phyloP scores from a whole-genome alignment of 768 basidiomycete genomes.

The Vishniacozyma victoriae region DNA sequence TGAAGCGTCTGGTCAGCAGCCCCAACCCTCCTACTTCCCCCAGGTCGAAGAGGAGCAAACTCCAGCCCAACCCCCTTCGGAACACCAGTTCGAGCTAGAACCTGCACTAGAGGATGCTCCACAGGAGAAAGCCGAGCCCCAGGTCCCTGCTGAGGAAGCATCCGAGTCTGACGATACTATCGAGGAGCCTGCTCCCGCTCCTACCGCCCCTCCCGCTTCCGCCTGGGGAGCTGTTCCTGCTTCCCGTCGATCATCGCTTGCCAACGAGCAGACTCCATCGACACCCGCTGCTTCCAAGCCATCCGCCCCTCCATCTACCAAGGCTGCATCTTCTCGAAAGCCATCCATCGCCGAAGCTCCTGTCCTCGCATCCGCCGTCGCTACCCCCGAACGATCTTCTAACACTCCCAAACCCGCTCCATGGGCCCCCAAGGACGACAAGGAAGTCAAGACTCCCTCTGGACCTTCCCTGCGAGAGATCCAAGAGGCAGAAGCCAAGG shows the following conservation, averaged over 20 bases:
- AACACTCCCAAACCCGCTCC: constrained; percentile 37
- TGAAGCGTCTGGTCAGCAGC: constrained; percentile 1
- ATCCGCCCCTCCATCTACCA: constrained; percentile 27
- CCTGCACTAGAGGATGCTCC: constrained; percentile 2
- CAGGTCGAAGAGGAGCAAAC: neutral
- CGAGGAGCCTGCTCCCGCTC: constrained; percentile 31
- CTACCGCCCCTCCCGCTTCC: constrained; percentile 44
- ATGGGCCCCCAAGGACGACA: constrained; percentile 54
- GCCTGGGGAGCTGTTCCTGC: constrained; percentile 57
- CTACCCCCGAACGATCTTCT: constrained; percentile 13
- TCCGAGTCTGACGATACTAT: constrained; percentile 28
- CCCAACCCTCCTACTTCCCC: constrained; percentile 4
- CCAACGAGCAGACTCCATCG: constrained; percentile 16
- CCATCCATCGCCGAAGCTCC: constrained; percentile 11
- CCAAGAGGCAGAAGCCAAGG: constrained; percentile 84
- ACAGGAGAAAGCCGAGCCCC: constrained; percentile 5
- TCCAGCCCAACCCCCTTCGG: neutral
- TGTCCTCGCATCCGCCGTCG: constrained; percentile 9
- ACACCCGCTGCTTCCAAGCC: constrained; percentile 26
- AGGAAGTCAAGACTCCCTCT: constrained; percentile 51
- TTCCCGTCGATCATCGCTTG: constrained; percentile 2
- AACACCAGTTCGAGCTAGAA: neutral
- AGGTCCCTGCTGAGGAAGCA: constrained; percentile 32
- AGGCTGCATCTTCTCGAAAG: constrained; percentile 4
- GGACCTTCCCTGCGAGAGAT: constrained; percentile 81